Evolutionary conservation across 179 eudicot genomes (phyloP).

Genomic region (Gypsophila paniculata): DNA sequence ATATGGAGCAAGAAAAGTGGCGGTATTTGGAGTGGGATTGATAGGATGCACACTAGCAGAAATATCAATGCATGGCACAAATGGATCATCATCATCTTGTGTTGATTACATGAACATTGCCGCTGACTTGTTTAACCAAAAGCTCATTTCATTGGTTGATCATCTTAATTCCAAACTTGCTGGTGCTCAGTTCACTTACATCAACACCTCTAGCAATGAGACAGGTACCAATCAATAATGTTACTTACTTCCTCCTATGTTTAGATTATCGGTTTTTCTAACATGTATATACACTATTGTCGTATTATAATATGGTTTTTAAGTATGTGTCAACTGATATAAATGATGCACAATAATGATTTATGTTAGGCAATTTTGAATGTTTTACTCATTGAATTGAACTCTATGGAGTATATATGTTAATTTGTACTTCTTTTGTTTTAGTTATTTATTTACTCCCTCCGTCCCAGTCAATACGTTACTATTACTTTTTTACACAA

Average conservation of each 20-base stretch:
- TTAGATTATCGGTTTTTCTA: too few species aligned
- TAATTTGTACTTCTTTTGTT: too few species aligned
- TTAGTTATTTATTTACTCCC: too few species aligned
- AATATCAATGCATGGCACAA: constrained; percentile 29
- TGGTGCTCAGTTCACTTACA: constrained; percentile 26
- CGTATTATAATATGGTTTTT: too few species aligned
- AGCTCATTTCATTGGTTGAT: constrained; percentile 29
- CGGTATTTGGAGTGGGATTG: constrained; percentile 36
- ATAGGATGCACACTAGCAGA: constrained; percentile 46
- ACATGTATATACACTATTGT: too few species aligned
- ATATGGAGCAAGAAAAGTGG: constrained; percentile 46
- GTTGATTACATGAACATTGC: constrained; percentile 26
- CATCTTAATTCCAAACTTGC: constrained; percentile 23
- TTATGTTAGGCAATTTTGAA: too few species aligned
- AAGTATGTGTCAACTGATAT: too few species aligned
- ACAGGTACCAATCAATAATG: neutral
- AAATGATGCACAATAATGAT: too few species aligned
- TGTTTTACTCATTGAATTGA: too few species aligned
- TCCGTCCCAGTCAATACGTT: too few species aligned
- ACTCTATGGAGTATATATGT: too few species aligned
- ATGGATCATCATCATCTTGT: constrained; percentile 22
- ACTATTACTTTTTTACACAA: too few species aligned
- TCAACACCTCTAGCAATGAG: constrained; percentile 1
- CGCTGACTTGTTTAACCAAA: constrained; percentile 24
- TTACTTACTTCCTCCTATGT: neutral